Conservation (phyloP, 352 stramenopile species). For the Pythium pectinolyticum region DNA sequence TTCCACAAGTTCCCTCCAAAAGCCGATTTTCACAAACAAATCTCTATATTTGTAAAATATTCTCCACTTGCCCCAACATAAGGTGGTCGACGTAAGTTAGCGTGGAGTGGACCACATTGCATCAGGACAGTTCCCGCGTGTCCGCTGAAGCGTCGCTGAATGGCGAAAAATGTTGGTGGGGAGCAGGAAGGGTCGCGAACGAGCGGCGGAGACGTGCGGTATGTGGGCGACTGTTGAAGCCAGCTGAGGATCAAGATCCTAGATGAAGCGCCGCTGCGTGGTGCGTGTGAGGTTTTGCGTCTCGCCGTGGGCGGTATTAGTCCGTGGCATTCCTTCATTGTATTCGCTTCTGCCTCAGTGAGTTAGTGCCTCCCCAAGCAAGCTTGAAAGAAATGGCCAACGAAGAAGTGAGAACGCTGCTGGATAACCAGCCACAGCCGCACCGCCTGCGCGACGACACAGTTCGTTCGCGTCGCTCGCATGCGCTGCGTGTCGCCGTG, state of each 20-base stretch:
- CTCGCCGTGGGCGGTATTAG: neutral
- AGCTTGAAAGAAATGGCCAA: constrained; percentile 4
- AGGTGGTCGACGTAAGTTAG: constrained; percentile 4
- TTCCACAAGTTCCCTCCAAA: neutral
- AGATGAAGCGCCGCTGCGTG: too few relatives aligned
- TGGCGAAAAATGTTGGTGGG: too few relatives aligned
- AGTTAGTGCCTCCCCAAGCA: neutral
- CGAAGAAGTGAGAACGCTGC: constrained; percentile 14
- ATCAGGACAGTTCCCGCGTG: neutral
- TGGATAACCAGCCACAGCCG: constrained; percentile 4
- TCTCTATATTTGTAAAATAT: constrained; percentile 11
- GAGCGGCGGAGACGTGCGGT: constrained; percentile 9
- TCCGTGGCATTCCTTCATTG: neutral
- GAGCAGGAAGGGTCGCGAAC: constrained; percentile 12
- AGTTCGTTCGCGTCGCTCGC: neutral
- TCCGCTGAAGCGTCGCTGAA: neutral
- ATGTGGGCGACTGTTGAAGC: neutral
- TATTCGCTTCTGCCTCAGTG: too few relatives aligned
- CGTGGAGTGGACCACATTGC: constrained; percentile 10
- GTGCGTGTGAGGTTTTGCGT: neutral
- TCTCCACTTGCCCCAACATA: neutral
- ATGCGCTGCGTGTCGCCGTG: constrained; percentile 13
- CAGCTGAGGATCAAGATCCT: neutral
- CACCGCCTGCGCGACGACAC: neutral
- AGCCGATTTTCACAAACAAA: neutral